These are phyloP conservation scores for Musa troglodytarum DNA, from an alignment of 176 grass and related monocot genomes.

Conservation along the genomic window DNA sequence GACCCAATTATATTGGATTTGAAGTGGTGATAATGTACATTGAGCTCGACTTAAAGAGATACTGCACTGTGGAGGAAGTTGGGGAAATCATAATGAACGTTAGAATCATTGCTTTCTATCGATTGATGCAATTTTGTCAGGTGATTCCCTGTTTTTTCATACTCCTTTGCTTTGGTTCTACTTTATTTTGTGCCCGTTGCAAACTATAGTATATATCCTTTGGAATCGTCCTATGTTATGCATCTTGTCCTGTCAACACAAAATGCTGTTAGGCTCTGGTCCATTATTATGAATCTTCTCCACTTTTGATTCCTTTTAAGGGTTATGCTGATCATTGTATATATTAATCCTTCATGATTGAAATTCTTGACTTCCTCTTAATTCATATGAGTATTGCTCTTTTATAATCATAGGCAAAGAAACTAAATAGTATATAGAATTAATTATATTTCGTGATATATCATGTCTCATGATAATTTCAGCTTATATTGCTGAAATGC, in stretches of 20 bases:
- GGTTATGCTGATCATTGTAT: background rate
- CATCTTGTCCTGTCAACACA: background rate
- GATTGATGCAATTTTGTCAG: slow-evolving; percentile 83
- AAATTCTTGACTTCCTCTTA: background rate
- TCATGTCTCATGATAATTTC: background rate
- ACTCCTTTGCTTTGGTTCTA: background rate
- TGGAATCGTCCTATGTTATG: background rate
- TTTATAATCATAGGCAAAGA: background rate
- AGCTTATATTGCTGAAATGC: background rate
- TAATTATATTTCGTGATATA: background rate
- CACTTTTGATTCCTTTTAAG: background rate
- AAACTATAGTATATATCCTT: background rate
- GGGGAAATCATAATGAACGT: slow-evolving; percentile 65
- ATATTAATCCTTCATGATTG: background rate
- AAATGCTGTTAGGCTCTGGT: background rate
- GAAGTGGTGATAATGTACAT: slow-evolving; percentile 65
- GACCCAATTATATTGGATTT: slow-evolving; percentile 8
- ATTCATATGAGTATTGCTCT: background rate
- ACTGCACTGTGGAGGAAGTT: slow-evolving; percentile 47
- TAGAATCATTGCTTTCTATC: slow-evolving; percentile 67
- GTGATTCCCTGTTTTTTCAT: slow-evolving; percentile 27
- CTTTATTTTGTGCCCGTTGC: background rate
- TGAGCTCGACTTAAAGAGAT: slow-evolving; percentile 55
- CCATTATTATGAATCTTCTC: background rate
- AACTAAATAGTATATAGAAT: background rate